Conservation (phyloP, 176 grass and related monocot genomes). For the Hyparrhenia diplandra region DNA sequence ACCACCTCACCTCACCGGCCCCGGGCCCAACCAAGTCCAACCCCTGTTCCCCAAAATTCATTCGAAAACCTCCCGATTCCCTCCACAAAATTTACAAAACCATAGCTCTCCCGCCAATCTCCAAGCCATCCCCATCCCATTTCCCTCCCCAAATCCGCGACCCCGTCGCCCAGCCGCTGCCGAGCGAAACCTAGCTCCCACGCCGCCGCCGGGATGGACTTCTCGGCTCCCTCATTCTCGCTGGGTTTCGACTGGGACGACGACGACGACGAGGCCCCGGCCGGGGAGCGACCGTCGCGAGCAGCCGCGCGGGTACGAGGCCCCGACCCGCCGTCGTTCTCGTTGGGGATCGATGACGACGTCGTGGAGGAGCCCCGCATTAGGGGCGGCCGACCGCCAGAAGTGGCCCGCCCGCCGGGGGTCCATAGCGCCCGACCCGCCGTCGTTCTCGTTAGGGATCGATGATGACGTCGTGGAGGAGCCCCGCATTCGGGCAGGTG, state of each 20-base stretch:
- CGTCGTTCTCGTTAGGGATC: constrained; percentile 37
- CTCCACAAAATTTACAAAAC: constrained; percentile 14
- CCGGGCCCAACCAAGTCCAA: background rate
- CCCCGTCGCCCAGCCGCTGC: background rate
- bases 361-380: background rate
- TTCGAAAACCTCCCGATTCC: constrained; percentile 5
- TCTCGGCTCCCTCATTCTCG: constrained; percentile 49
- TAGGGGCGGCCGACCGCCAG: background rate
- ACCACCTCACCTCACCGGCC: background rate
- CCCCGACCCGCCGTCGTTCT: constrained; percentile 41
- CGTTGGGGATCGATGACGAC: constrained; percentile 15
- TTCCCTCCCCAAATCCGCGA: background rate
- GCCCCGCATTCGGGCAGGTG: background rate
- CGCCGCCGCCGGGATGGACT: constrained; percentile 38
- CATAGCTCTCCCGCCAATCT: constrained; percentile 25
- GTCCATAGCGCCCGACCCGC: constrained; percentile 4
- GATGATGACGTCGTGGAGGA: background rate
- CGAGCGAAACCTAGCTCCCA: background rate
- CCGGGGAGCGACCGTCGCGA: background rate
- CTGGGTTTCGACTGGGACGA: constrained; percentile 39
- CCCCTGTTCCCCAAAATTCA: background rate
- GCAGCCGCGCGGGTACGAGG: background rate
- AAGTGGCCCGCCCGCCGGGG: background rate
- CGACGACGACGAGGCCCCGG: background rate
- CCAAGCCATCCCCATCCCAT: background rate